Evolutionary conservation across 129 eudicot genomes (phyloP).

Genomic region (Tagetes patula): DNA sequence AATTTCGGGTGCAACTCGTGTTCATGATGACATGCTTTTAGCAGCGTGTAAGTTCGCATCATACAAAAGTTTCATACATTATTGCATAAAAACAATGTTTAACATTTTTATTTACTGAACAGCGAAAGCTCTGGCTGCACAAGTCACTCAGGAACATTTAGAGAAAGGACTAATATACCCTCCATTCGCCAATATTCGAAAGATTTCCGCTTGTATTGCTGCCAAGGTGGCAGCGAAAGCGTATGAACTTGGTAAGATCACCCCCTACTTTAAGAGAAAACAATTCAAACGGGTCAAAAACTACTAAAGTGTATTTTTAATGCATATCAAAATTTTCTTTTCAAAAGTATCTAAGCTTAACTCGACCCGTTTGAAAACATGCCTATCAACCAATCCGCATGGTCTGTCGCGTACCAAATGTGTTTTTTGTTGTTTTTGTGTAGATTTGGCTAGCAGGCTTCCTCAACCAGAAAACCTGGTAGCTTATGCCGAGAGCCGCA

Average conservation of each 20-base stretch:
- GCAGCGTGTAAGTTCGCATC: slow-evolving; percentile 78
- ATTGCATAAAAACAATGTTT: neutral
- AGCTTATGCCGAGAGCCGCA: slow-evolving; percentile 92
- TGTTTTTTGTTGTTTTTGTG: neutral
- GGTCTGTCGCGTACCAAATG: neutral
- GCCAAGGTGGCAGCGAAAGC: slow-evolving; percentile 46
- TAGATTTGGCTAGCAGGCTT: slow-evolving; percentile 84
- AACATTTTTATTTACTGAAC: slow-evolving; percentile 19
- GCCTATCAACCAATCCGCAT: neutral
- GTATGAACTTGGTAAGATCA: slow-evolving; percentile 41
- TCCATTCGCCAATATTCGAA: slow-evolving; percentile 75
- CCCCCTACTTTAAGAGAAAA: neutral
- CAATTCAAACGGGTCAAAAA: neutral
- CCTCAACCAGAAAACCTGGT: slow-evolving; percentile 79
- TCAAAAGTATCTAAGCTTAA: neutral
- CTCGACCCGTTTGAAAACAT: neutral
- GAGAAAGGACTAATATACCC: slow-evolving; percentile 84
- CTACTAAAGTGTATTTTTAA: neutral
- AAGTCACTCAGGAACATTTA: slow-evolving; percentile 72
- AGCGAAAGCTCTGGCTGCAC: slow-evolving; percentile 83
- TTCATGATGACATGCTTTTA: slow-evolving; percentile 93
- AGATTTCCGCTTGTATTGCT: slow-evolving; percentile 39
- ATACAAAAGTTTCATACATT: neutral
- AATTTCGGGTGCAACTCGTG: slow-evolving; percentile 92
- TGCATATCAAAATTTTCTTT: neutral